Percentiles rank a stretch among this genome's conserved stretches.
Conservation (phyloP, 306 rosid species). For the Inga leiocalycina region DNA sequence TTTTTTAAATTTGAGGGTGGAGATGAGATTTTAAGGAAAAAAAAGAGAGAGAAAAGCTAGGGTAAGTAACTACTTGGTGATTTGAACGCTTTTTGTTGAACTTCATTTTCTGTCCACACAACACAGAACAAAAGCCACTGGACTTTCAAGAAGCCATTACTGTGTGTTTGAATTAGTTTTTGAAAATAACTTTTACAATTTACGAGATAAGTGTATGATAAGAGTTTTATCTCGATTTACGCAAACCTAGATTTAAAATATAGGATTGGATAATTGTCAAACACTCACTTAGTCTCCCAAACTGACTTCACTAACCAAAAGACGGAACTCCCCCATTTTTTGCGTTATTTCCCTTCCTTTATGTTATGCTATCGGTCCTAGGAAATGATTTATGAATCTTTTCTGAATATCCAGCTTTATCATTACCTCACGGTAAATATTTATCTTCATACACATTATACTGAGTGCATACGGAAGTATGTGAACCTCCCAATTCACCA, state of each 20-base stretch:
- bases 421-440: neutral
- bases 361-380: neutral
- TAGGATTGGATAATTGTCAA: too few species aligned
- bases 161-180: too few species aligned
- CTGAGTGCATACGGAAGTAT: too few species aligned
- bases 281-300: too few species aligned
- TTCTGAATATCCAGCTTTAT: neutral
- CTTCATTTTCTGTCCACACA: neutral
- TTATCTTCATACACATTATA: neutral
- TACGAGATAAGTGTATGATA: too few species aligned
- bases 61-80: neutral
- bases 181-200: too few species aligned
- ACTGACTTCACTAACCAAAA: neutral
- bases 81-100: constrained; percentile 27
- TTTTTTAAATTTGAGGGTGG: too few species aligned
- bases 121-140: neutral
- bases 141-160: too few species aligned
- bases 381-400: neutral
- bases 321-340: neutral
- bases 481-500: neutral
- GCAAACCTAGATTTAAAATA: too few species aligned
- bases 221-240: too few species aligned
- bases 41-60: too few species aligned
- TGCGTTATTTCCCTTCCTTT: neutral
- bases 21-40: too few species aligned